Evolutionary conservation across 305 asterid species (phyloP).

Genomic region (Solanum aculeatissimum): DNA sequence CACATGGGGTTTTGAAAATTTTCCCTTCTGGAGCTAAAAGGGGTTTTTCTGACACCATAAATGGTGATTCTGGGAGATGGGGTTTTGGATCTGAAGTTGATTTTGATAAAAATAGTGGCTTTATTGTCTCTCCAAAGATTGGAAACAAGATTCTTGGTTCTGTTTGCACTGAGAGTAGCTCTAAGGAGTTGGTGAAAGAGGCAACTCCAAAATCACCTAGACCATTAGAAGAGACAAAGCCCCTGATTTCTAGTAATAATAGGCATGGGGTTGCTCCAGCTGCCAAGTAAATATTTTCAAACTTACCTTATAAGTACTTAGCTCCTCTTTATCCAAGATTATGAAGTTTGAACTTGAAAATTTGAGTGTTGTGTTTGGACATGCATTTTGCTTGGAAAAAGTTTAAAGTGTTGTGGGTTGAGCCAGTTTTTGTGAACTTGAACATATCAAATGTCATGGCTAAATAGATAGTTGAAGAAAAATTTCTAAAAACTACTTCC

Average conservation of each 20-base stretch:
- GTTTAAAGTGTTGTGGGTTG: background rate
- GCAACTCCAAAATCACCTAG: slow-evolving; percentile 10
- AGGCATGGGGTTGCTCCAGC: slow-evolving; percentile 24
- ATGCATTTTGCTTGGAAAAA: background rate
- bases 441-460: too few species aligned
- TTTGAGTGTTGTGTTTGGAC: background rate
- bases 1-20: slow-evolving; percentile 7
- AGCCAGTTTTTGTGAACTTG: too few species aligned
- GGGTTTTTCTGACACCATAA: slow-evolving; percentile 27
- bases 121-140: slow-evolving; percentile 17
- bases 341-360: background rate
- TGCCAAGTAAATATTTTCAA: slow-evolving; percentile 15
- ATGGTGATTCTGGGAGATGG: slow-evolving; percentile 25
- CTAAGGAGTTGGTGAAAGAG: slow-evolving; percentile 16
- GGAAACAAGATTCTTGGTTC: slow-evolving; percentile 11
- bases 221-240: slow-evolving; percentile 18
- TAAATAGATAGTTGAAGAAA: too few species aligned
- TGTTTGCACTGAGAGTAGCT: slow-evolving; percentile 4
- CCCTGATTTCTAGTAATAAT: slow-evolving; percentile 6
- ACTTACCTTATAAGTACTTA: background rate
- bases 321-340: background rate
- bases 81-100: slow-evolving; percentile 25
- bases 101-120: slow-evolving; percentile 15
- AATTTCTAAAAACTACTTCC: too few species aligned
- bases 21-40: slow-evolving; percentile 30